These are phyloP conservation scores for Conringia planisiliqua DNA, from an alignment of 345 rosid genomes.

Conservation along the genomic window DNA sequence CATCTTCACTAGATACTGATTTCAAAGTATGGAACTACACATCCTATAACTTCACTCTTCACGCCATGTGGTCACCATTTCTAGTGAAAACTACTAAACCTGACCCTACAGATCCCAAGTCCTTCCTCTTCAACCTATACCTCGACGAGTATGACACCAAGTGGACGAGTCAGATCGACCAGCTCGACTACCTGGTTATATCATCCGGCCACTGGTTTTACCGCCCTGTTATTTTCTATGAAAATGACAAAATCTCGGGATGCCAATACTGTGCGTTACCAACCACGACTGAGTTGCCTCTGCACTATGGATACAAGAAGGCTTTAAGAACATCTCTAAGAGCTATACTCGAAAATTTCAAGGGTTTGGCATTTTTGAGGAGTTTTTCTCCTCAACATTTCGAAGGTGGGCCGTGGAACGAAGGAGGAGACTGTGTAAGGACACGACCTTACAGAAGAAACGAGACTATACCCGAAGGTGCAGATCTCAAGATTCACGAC, in stretches of 20 bases:
- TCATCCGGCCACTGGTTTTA: slow-evolving; percentile 76
- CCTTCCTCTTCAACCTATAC: slow-evolving; percentile 56
- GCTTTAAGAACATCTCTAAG: slow-evolving; percentile 62
- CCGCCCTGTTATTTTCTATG: slow-evolving; percentile 54
- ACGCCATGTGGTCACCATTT: slow-evolving; percentile 66
- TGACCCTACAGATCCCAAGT: slow-evolving; percentile 44
- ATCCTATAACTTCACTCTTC: slow-evolving; percentile 69
- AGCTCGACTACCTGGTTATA: slow-evolving; percentile 60
- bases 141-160: slow-evolving; percentile 53
- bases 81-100: slow-evolving; percentile 45
- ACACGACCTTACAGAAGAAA: slow-evolving; percentile 54
- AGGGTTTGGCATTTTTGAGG: slow-evolving; percentile 61
- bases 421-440: slow-evolving; percentile 66
- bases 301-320: slow-evolving; percentile 56
- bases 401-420: slow-evolving; percentile 68
- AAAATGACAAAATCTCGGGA: slow-evolving; percentile 44
- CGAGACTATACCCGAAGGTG: slow-evolving; percentile 54
- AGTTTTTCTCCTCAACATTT: slow-evolving; percentile 78
- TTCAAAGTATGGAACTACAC: slow-evolving; percentile 66
- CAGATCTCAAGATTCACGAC: slow-evolving; percentile 53
- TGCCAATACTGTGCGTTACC: slow-evolving; percentile 58
- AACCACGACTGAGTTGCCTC: slow-evolving; percentile 49
- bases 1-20: slow-evolving; percentile 44
- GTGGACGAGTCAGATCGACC: slow-evolving; percentile 55
- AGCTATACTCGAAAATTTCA: slow-evolving; percentile 49